Conservation (phyloP, 768 basidiomycete species). For the Collybia sp. region DNA sequence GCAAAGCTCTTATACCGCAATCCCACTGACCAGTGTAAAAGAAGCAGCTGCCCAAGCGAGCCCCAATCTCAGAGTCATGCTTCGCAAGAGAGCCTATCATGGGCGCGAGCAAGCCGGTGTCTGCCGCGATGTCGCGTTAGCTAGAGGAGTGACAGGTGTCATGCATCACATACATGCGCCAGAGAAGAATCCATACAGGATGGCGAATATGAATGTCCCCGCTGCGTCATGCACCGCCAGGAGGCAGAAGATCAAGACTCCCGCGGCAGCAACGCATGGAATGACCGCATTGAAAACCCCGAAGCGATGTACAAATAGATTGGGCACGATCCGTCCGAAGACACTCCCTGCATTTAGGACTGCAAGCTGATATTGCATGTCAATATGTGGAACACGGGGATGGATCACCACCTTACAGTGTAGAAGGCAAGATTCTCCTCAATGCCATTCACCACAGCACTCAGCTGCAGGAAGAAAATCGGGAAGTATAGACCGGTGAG, state of each 20-base stretch:
- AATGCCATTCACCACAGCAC: constrained; percentile 39
- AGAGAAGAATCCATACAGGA: constrained; percentile 42
- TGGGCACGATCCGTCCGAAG: constrained; percentile 46
- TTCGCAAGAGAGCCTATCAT: constrained; percentile 38
- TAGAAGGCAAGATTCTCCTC: constrained; percentile 42
- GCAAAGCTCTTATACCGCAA: not conserved
- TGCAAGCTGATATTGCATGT: constrained; percentile 29
- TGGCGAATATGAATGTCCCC: constrained; percentile 32
- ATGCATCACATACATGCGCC: constrained; percentile 28
- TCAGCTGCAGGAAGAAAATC: constrained; percentile 47
- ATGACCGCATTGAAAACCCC: constrained; percentile 42
- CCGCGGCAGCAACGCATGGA: constrained; percentile 24
- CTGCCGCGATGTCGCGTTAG: constrained; percentile 10
- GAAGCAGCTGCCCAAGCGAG: constrained; percentile 47
- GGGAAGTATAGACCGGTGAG: constrained; percentile 31
- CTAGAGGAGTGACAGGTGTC: not conserved
- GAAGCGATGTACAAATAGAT: constrained; percentile 31
- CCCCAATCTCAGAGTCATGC: constrained; percentile 49
- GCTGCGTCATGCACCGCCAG: constrained; percentile 27
- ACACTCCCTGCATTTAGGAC: constrained; percentile 50
- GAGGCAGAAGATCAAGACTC: constrained; percentile 35
- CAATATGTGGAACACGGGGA: not conserved
- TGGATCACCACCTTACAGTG: constrained; percentile 23
- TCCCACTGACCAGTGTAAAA: constrained; percentile 34
- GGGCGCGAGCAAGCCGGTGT: constrained; percentile 37